These are phyloP conservation scores for Apiotrichum akiyoshidainum DNA, from an alignment of 1,284 basidiomycete species.

Conservation along the genomic window DNA sequence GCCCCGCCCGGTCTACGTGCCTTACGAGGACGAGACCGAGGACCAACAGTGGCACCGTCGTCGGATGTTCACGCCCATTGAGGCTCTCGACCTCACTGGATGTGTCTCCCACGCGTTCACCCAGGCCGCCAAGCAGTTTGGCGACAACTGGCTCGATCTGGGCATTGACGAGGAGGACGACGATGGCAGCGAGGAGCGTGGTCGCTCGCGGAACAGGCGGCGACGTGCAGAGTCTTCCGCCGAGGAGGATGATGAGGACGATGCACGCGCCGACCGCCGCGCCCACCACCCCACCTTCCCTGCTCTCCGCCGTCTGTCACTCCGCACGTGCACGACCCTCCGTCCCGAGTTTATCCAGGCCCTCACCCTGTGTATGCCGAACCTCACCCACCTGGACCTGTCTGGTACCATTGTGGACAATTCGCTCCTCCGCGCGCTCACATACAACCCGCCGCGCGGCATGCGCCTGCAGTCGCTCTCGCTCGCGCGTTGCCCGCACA, in stretches of 20 bases:
- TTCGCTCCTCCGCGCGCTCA: slow-evolving; percentile 50
- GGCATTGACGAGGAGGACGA: slow-evolving; percentile 56
- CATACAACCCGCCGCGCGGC: slow-evolving; percentile 57
- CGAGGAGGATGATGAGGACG: slow-evolving; percentile 25
- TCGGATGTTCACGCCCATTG: slow-evolving; percentile 59
- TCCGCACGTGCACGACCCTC: slow-evolving; percentile 78
- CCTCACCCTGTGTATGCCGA: slow-evolving; percentile 59
- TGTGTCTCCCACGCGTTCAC: slow-evolving; percentile 88
- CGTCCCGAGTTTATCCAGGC: slow-evolving; percentile 68
- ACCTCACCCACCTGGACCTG: slow-evolving; percentile 53
- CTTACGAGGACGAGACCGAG: slow-evolving; percentile 53
- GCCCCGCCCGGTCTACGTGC: slow-evolving; percentile 41
- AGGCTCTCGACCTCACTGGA: slow-evolving; percentile 89
- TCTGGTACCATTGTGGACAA: slow-evolving; percentile 68
- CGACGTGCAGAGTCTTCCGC: slow-evolving; percentile 10
- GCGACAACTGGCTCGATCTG: slow-evolving; percentile 61
- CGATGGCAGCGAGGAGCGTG: slow-evolving; percentile 51
- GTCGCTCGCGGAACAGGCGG: slow-evolving; percentile 25
- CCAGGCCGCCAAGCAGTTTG: slow-evolving; percentile 77
- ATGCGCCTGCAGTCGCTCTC: slow-evolving; percentile 74
- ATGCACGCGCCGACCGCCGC: slow-evolving; percentile 45
- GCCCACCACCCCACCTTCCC: slow-evolving; percentile 56
- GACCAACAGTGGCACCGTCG: slow-evolving; percentile 63
- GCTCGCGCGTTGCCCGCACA: slow-evolving; percentile 79
- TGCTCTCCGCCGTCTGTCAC: slow-evolving; percentile 73